Evolutionary conservation across 352 stramenopile genomes (phyloP), one percentile per base, ranked within the genome.

Genomic region (Aphanomyces astaci): DNA sequence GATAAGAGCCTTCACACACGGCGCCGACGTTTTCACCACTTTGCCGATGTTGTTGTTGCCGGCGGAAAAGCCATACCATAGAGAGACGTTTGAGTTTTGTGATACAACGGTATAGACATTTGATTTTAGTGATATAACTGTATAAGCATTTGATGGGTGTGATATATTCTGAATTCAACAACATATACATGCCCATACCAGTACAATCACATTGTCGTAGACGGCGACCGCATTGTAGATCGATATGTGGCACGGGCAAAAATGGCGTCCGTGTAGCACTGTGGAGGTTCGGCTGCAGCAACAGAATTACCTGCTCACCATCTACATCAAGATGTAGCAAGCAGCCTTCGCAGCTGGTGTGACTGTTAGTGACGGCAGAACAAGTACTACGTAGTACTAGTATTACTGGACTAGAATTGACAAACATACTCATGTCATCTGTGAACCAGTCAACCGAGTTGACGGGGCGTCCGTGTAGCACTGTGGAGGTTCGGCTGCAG

Each of bases 161-260:
- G 3, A 45, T 4, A 45, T 4, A 36, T 64, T 53, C 13, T 13
- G 52, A 4, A 40, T 51, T 7, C 24, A n/a, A n/a, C n/a, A n/a
- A n/a, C 17, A 1, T 22, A 10, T 22, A 36, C 10, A 3, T 27
- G 39, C 17, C 11, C 17, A 24, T 19, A 45, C 43, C 57, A n/a
- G 13, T 28, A 57, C 71, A 4, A 89, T 70, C 1, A 78, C 83
- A 71, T 90, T 90, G 72, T 90, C 80, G 51, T 88, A 90, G 15
- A 88, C 78, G 1, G 82, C 79, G 33, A 90, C 86, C 19, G 80
- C 79, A 36, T 87, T 88, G 78, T 88, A 87, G 25, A 88, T 71
- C 71, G 82, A 78, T 60, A 87, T n/a, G n/a, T 76, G n/a, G 75
- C 73, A 33, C 82, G 82, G 3, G 75, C 77, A 68, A 87, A 77